phyloP scores from a whole-genome alignment of 257 asterid genomes.

The Anisodus tanguticus region DNA sequence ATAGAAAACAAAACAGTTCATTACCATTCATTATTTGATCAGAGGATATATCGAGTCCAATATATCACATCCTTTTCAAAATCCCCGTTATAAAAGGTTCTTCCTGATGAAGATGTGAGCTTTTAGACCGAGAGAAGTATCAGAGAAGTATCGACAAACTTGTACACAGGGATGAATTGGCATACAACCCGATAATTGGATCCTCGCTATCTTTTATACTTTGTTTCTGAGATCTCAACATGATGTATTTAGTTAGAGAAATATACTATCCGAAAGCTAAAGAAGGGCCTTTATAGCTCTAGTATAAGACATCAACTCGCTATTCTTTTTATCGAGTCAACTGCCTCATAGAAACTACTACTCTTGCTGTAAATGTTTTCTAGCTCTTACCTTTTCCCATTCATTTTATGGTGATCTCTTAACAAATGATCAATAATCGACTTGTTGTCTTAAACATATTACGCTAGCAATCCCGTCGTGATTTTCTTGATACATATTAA shows the following conservation, averaged over 20 bases:
- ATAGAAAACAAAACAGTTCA: not conserved
- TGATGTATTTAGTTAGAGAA: not conserved
- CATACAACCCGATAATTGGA: not conserved
- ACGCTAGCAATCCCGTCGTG: not conserved
- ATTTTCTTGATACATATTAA: not conserved
- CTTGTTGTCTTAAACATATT: not conserved
- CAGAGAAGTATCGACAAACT: not conserved
- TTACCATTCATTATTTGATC: not conserved
- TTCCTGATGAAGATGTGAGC: conserved; percentile 11
- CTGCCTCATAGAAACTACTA: not conserved
- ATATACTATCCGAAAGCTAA: not conserved
- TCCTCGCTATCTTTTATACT: not conserved
- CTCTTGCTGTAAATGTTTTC: not conserved
- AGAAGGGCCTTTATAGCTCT: not conserved
- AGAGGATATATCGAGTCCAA: not conserved
- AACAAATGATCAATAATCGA: not conserved
- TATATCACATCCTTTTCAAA: not conserved
- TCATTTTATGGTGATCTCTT: not conserved
- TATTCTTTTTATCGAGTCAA: not conserved
- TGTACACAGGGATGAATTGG: not conserved
- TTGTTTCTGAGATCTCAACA: not conserved
- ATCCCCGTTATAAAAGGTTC: not conserved
- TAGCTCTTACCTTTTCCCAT: not conserved
- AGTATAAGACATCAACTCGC: not conserved
- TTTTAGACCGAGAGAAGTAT: not conserved